A percentile compares a stretch with the other conserved stretches of the same genome.
Conservation (phyloP, 1,139 yeast species). For the Debaryomyces robertsiae region DNA sequence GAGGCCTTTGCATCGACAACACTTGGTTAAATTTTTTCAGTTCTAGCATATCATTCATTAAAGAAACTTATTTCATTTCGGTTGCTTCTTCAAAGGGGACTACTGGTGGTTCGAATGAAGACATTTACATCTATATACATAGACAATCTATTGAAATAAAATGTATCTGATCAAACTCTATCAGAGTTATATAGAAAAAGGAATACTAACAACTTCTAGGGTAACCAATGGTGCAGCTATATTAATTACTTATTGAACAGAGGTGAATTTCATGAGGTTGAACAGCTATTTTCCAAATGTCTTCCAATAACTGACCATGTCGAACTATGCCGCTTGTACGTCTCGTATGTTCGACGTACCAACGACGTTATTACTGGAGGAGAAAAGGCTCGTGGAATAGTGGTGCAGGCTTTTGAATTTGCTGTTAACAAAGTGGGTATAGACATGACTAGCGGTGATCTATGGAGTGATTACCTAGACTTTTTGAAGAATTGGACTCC, state of each 20-base stretch:
- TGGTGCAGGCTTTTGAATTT: conserved; percentile 81
- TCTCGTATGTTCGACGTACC: conserved; percentile 76
- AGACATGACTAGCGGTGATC: conserved; percentile 68
- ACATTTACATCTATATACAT: conserved; percentile 1
- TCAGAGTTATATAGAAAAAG: background rate
- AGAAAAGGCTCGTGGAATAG: conserved; percentile 75
- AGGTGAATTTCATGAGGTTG: conserved; percentile 71
- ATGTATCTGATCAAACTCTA: background rate
- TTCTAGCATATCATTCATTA: background rate
- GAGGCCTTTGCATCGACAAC: background rate
- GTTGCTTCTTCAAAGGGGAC: background rate
- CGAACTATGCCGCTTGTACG: conserved; percentile 71
- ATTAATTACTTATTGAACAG: conserved; percentile 68
- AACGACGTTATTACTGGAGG: conserved; percentile 84
- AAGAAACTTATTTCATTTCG: background rate
- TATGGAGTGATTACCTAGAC: conserved; percentile 85
- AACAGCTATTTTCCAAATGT: conserved; percentile 62
- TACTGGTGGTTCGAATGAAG: background rate
- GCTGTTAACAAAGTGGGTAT: conserved; percentile 78
- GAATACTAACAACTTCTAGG: conserved; percentile 26
- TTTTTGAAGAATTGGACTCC: conserved; percentile 82
- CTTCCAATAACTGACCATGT: conserved; percentile 62
- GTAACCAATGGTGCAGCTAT: conserved; percentile 73
- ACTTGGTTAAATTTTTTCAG: background rate
- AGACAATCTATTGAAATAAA: conserved; percentile 8